Base-by-base conservation (phyloP, 2,329 filamentous ascomycete species). In the Cadophora luteo-olivacea region DNA sequence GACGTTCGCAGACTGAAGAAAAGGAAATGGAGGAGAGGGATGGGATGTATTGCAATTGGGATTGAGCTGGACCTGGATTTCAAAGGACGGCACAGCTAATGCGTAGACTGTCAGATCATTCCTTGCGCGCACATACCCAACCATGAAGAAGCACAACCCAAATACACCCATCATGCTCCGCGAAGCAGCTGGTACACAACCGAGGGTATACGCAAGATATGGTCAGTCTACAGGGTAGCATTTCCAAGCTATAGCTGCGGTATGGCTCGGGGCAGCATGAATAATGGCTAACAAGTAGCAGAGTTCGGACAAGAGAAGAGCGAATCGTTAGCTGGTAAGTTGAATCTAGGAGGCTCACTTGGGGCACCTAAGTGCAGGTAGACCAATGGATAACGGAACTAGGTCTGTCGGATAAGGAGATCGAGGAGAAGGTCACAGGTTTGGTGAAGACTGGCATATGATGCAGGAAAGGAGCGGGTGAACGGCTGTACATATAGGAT, bases 71-170 rank as follows among this genome's bases (percentile, higher is more conserved):
- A 16, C 19, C 29, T 45, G 36, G 6, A 22, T 41, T 12, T 7
- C 19, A 7, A 14, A 1, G 16, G 19, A 25, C 33, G 14, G 33
- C 61, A 49, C 9, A 32, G 54, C 55, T 63, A 51, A 48, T 57
- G 8, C 16, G 8, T 57, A 1, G 9, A 22, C 19, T 45, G 51
- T 62, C 76, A 97, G 96, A 81, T 90, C 92, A 36, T 99, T 99
- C 83, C 86, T 99, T 74, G 91, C 91, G 73, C 89, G 93, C 80
- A 90, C 94, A 74, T 99, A 99, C 82, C 96, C 96, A 58, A 96
- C 92, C 69, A 98, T 99, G 95, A 99, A 99, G 89, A 97, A 97
- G 86, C 92, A 95, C 87, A 99, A 99, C 85, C 96, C 96, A 67
- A 85, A 92, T 81, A 94, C 88, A 61, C 96, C 96, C 65, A 98